Percentiles rank a stretch among this genome's conserved stretches.
phyloP scores from a whole-genome alignment of 805 yeast genomes.

The Saccharomycopsis olivae region DNA sequence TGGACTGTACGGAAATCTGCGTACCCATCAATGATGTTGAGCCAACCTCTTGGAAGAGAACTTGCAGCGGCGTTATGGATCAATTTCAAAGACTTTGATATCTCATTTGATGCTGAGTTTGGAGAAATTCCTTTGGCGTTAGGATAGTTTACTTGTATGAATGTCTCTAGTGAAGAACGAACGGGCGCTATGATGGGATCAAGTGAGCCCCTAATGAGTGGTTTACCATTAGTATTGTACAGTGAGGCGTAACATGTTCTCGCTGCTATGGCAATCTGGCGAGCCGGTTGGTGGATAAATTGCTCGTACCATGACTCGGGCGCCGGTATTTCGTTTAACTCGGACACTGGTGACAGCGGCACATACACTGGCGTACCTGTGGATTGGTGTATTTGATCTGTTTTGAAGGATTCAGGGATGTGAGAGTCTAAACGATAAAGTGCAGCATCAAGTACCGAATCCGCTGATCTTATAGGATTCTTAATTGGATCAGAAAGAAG shows the following conservation, averaged over 20 bases:
- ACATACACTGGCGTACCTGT: neutral
- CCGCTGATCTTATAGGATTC: conserved; percentile 1
- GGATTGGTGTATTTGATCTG: neutral
- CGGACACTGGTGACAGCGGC: no score
- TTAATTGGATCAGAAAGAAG: conserved; percentile 6
- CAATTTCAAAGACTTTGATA: conserved; percentile 34
- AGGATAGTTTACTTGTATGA: conserved; percentile 37
- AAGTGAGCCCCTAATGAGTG: conserved; percentile 47
- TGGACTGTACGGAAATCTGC: no score
- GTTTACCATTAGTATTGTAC: conserved; percentile 51
- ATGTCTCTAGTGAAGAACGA: conserved; percentile 40
- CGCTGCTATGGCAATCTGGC: conserved; percentile 2
- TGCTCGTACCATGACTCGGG: conserved; percentile 2
- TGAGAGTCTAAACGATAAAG: conserved; percentile 2
- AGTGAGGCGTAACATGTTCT: conserved; percentile 20
- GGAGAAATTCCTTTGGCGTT: conserved; percentile 31
- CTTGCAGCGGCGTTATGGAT: neutral
- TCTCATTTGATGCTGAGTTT: conserved; percentile 43
- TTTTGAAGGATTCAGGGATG: conserved; percentile 4
- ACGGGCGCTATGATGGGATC: conserved; percentile 56
- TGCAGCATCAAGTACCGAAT: neutral
- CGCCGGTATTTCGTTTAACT: no score
- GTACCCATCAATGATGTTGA: no score
- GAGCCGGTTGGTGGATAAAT: conserved; percentile 9
- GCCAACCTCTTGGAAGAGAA: neutral